Evolutionary conservation across 352 stramenopile species (phyloP).

Genomic region (Phytophthora pseudosyringae): DNA sequence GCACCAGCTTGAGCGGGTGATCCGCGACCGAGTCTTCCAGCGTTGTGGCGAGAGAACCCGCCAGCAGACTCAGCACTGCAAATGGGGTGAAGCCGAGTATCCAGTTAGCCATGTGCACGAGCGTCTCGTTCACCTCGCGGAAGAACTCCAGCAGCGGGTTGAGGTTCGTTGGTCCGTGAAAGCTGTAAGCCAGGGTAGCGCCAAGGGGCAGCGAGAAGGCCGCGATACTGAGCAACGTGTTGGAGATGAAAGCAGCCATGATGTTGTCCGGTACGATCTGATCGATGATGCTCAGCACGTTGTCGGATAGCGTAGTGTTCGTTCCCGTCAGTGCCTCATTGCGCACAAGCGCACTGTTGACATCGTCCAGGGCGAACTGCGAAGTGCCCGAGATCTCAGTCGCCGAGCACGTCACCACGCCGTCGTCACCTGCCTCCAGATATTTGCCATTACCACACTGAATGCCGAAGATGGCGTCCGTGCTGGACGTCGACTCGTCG

Average conservation of each 20-base stretch:
- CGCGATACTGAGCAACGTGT: conserved; percentile 71
- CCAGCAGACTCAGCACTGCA: conserved; percentile 74
- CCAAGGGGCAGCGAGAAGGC: conserved; percentile 74
- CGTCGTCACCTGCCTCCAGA: conserved; percentile 53
- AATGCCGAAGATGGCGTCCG: conserved; percentile 70
- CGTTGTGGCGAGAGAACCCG: conserved; percentile 59
- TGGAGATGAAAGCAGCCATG: conserved; percentile 71
- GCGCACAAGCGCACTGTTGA: conserved; percentile 59
- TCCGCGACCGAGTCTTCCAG: conserved; percentile 48
- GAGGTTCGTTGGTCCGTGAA: conserved; percentile 70
- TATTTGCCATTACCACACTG: conserved; percentile 78
- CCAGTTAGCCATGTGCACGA: conserved; percentile 78
- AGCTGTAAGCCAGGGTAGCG: conserved; percentile 68
- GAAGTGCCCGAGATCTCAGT: conserved; percentile 39
- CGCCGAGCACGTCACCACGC: conserved; percentile 68
- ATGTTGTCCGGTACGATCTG: conserved; percentile 79
- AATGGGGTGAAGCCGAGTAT: conserved; percentile 78
- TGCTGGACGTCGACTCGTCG: conserved; percentile 30
- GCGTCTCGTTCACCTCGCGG: conserved; percentile 77
- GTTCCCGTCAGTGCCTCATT: conserved; percentile 51
- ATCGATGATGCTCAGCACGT: conserved; percentile 65
- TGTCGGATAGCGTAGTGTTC: conserved; percentile 58
- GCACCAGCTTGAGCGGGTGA: conserved; percentile 50
- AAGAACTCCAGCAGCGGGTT: conserved; percentile 86
- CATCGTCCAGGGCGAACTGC: conserved; percentile 63